Evolutionary conservation across 805 yeast genomes (phyloP), one percentile per base, ranked within the genome.

Genomic region (Barnettozyma sucrosica): DNA sequence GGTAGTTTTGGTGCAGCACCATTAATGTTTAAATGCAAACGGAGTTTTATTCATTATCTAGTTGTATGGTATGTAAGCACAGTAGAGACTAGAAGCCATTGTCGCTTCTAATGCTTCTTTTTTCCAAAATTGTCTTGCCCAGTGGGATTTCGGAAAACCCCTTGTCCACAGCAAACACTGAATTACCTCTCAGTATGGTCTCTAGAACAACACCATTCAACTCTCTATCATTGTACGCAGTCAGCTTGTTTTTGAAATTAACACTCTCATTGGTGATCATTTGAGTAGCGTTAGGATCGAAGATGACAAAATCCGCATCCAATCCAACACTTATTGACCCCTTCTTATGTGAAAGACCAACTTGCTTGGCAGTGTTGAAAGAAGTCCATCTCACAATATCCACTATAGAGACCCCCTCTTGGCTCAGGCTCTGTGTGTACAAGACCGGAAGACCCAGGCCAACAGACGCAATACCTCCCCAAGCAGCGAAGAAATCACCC

Each of bases 391-490:
- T 69, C 16, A 80, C 79, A 41, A 90, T 83, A 50, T 89, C 89
- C 3, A 69, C 63, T 4, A 86, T 61, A 0, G 75, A 55, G 3
- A 83, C 70, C 2, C 79, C 76, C 2, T 79, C 77, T 51, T 81
- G 65, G 56, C 76, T 75, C 14, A 71, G 54, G 10, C 86, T 89
- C 57, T 84, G 89, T 1, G 96, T 87, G 74, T 79, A 84, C 44
- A 90, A 66, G 36, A 89, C 75, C 0, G 95, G 86, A 41, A 90
- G 72, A 0, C 97, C 97, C 36, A 92, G 77, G 0, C 98, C 98
- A 28, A 90, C 95, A 1, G 96, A 86, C 2, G 96, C 76, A 36
- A 90, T 89, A 9, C 98, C 98, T 32, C 97, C 98, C 98, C 98
- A 90, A 2, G 97, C 95, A 32, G 82, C 77, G 56, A 90, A 80